These are phyloP conservation scores for Dryadomyces quercivorus DNA, from an alignment of 2,329 filamentous ascomycete genomes.

Conservation along the genomic window DNA sequence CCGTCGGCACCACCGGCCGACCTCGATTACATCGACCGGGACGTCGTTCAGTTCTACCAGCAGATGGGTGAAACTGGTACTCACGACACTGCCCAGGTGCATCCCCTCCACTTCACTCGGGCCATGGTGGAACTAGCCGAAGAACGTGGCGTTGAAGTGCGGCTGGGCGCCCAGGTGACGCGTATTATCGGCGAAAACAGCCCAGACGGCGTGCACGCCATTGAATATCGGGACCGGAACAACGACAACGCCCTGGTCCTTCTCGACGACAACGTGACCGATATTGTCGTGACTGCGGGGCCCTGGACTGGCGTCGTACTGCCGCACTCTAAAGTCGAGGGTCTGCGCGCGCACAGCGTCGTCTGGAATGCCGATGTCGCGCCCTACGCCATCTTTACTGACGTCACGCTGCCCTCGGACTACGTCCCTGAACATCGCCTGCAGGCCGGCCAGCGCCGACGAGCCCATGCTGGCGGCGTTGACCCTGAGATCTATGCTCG, in stretches of 20 bases:
- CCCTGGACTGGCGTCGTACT: constrained; percentile 52
- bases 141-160: constrained; percentile 55
- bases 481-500: constrained; percentile 91
- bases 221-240: constrained; percentile 46
- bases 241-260: constrained; percentile 16
- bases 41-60: constrained; percentile 57
- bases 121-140: constrained; percentile 66
- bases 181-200: constrained; percentile 34
- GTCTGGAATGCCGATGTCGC: constrained; percentile 53
- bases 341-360: constrained; percentile 52
- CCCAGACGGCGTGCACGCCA: constrained; percentile 31
- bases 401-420: constrained; percentile 59
- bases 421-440: constrained; percentile 43
- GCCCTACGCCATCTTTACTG: constrained; percentile 74
- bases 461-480: constrained; percentile 48
- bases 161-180: constrained; percentile 54
- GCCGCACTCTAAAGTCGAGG: constrained; percentile 44
- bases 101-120: constrained; percentile 83
- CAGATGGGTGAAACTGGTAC: constrained; percentile 63
- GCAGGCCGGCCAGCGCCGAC: constrained; percentile 34
- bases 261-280: constrained; percentile 32
- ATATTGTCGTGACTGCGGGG: constrained; percentile 43
- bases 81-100: constrained; percentile 80
- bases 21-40: constrained; percentile 70
- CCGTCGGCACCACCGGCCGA: constrained; percentile 54